Evolutionary conservation across 176 grass and related monocot genomes (phyloP), one percentile per base, ranked within the genome.

Genomic region (Leersia perrieri): DNA sequence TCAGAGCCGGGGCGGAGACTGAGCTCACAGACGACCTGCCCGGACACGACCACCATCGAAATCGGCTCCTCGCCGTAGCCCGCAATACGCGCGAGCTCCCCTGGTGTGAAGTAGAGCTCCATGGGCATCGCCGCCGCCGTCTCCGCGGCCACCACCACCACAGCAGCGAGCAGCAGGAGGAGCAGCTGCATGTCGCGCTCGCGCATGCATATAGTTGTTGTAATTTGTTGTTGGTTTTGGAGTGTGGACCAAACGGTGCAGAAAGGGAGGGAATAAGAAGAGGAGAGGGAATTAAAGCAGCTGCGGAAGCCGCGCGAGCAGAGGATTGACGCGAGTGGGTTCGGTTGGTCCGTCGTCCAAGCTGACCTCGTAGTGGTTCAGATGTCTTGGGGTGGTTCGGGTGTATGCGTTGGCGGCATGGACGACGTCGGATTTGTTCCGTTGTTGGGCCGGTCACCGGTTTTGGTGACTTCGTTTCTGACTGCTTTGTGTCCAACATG

Each of bases 41-140:
- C 93, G 69, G 85, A 85, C 77, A 95, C 90, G 25, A 85, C 58
- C 32, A 95, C 93, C 18, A 85, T 83, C 18, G 93, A 95, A 1
- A 95, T 73, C 28, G 45, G 83, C 69, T 92, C 93, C 85, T 92
- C 93, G 57, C 90, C 93, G 27, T 95, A 95, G 22, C 93, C 93
- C 0, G 90, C 93, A 41, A 95, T 71, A 72, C 87, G 84, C 22
- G 73, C 76, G 18, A 90, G 78, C 90, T 95, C 93, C 10, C 87
- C 44, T 5, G 65, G 58, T n/a, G 93, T 53, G 84, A 95, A 74
- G 74, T 89, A 70, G 14, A 80, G 68, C 82, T 92, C 81, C 87
- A 95, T 75, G 14, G 84, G 77, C 68, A 75, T 66, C 58, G 77
- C 55, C 39, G 63, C 28, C 71, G 38, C 26, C 22, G 57, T 15